Conservation (phyloP, 2,329 filamentous ascomycete genomes). For the Cladorrhinum sp. region DNA sequence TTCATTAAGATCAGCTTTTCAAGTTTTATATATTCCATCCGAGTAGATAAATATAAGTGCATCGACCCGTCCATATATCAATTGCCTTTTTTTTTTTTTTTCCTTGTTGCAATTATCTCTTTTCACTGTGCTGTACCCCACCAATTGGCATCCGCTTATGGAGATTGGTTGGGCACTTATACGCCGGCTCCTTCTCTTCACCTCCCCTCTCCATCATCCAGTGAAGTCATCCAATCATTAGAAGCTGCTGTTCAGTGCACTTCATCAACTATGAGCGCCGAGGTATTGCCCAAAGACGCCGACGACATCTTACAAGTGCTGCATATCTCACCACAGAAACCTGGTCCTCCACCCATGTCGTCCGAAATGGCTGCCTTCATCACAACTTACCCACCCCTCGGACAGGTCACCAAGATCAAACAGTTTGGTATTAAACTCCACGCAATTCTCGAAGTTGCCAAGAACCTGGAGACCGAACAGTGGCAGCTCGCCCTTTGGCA, state of each 20-base stretch:
- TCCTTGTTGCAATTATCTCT: not conserved
- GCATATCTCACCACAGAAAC: not conserved
- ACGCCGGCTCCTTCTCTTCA: not conserved
- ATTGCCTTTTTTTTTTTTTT: no score
- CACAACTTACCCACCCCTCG: constrained; percentile 66
- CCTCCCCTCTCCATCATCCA: not conserved
- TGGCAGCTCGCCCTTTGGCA: constrained; percentile 80
- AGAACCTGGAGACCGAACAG: constrained; percentile 48
- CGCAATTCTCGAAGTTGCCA: constrained; percentile 65
- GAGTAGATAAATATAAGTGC: no score
- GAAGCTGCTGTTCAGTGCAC: no score
- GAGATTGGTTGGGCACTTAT: not conserved
- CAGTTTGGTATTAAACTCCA: constrained; percentile 55
- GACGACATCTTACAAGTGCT: not conserved
- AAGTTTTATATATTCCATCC: no score
- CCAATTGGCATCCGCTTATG: not conserved
- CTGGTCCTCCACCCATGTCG: not conserved
- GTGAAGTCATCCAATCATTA: not conserved
- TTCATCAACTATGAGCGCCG: not conserved
- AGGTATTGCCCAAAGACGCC: not conserved
- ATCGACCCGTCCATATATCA: not conserved
- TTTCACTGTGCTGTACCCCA: not conserved
- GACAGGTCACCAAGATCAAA: constrained; percentile 64
- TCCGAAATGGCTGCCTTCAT: constrained; percentile 33
- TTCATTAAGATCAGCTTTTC: no score